These are phyloP conservation scores for Fusarium udum DNA, from an alignment of 2,329 filamentous ascomycete genomes.

Conservation along the genomic window DNA sequence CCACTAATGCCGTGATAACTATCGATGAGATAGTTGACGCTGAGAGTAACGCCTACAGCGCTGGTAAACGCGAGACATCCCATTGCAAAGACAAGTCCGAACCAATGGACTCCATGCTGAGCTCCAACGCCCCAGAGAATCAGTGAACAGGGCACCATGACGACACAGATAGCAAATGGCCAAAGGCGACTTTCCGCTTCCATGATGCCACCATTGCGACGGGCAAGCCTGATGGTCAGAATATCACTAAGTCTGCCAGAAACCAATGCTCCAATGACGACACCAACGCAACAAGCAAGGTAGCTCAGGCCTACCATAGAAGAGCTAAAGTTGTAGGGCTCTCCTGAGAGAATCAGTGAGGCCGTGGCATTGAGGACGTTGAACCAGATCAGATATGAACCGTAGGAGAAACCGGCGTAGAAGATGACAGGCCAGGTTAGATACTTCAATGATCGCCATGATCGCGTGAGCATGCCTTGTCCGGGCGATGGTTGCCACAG, in stretches of 20 bases:
- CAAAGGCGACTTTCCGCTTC: constrained; percentile 55
- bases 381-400: constrained; percentile 55
- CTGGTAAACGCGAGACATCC: constrained; percentile 46
- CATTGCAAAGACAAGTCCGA: constrained; percentile 54
- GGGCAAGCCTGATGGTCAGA: constrained; percentile 51
- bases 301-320: constrained; percentile 54
- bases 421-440: constrained; percentile 55
- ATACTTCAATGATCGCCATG: constrained; percentile 49
- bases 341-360: constrained; percentile 52
- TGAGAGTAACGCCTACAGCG: constrained; percentile 49
- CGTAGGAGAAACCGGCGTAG: constrained; percentile 55
- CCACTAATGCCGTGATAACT: constrained; percentile 52
- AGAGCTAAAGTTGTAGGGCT: constrained; percentile 50
- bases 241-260: constrained; percentile 52
- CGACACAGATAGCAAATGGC: constrained; percentile 47
- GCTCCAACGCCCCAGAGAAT: constrained; percentile 50
- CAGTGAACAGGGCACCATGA: constrained; percentile 41
- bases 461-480: constrained; percentile 47
- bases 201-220: constrained; percentile 53
- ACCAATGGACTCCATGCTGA: constrained; percentile 52
- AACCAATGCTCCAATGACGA: constrained; percentile 38
- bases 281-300: constrained; percentile 49
- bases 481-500: constrained; percentile 50
- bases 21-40: constrained; percentile 53
- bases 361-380: constrained; percentile 55